phyloP scores from a whole-genome alignment of 495 filamentous ascomycete species.

The Pyrenula massariospora region DNA sequence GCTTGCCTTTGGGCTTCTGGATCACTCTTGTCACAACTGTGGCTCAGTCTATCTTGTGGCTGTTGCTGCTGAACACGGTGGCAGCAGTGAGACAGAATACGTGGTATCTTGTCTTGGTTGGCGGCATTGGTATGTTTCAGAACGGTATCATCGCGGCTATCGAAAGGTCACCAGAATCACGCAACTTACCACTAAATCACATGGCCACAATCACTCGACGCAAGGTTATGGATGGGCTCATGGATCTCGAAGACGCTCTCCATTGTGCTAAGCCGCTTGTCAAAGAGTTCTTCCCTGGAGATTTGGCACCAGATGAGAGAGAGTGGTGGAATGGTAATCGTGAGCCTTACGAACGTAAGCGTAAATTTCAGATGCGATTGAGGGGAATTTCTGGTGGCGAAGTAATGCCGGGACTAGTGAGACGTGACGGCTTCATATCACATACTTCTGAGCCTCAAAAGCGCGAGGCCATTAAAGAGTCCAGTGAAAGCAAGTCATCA shows the following conservation, averaged over 20 bases:
- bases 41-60: slow-evolving; percentile 22
- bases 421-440: neutral
- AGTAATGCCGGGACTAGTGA: neutral
- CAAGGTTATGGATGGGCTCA: slow-evolving; percentile 22
- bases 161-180: slow-evolving; percentile 14
- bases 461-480: neutral
- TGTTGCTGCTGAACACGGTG: slow-evolving; percentile 24
- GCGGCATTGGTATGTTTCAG: slow-evolving; percentile 33
- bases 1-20: slow-evolving; percentile 12
- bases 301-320: slow-evolving; percentile 1
- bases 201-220: slow-evolving; percentile 13
- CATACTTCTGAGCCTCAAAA: neutral
- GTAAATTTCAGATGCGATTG: neutral
- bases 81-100: slow-evolving; percentile 20
- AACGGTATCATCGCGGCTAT: slow-evolving; percentile 26
- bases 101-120: slow-evolving; percentile 33
- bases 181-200: slow-evolving; percentile 18
- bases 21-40: slow-evolving; percentile 6
- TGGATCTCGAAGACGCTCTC: slow-evolving; percentile 17
- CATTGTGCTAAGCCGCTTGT: slow-evolving; percentile 18
- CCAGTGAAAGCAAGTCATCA: neutral
- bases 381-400: neutral
- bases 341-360: neutral
- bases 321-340: neutral
- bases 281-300: slow-evolving; percentile 21